Evolutionary conservation across 306 rosid species (phyloP).

Genomic region (Cucumis melo): DNA sequence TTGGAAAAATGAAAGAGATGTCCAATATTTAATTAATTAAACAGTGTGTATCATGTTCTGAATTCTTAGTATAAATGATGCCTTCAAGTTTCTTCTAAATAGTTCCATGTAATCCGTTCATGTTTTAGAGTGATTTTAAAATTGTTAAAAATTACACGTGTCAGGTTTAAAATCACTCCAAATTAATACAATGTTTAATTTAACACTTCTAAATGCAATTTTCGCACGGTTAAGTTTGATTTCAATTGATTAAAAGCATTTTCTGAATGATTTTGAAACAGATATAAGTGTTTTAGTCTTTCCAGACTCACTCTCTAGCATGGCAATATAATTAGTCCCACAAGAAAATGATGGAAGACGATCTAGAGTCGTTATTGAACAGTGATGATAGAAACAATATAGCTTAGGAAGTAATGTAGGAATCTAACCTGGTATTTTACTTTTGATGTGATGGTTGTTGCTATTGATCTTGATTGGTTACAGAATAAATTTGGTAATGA

Average conservation of each 20-base stretch:
- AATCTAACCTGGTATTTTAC: not conserved
- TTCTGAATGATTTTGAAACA: too few species aligned
- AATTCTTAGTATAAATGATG: not conserved
- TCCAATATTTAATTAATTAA: not conserved
- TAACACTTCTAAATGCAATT: too few species aligned
- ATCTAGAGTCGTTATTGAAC: not conserved
- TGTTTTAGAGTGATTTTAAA: too few species aligned
- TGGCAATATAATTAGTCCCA: too few species aligned
- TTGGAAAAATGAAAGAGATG: not conserved
- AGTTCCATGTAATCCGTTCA: not conserved
- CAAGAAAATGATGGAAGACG: not conserved
- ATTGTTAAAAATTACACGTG: too few species aligned
- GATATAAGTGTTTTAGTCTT: too few species aligned
- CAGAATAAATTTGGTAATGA: conserved; percentile 14
- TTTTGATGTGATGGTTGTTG: not conserved
- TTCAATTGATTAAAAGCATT: too few species aligned
- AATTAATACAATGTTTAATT: too few species aligned
- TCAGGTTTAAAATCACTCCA: too few species aligned
- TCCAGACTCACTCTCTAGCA: too few species aligned
- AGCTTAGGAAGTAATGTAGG: not conserved
- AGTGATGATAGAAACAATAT: not conserved
- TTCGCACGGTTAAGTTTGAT: too few species aligned
- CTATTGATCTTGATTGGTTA: not conserved
- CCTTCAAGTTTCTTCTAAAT: not conserved
- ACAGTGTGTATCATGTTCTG: not conserved